These are phyloP conservation scores for Phytophthora multivora DNA, from an alignment of 352 stramenopile species.

Conservation along the genomic window DNA sequence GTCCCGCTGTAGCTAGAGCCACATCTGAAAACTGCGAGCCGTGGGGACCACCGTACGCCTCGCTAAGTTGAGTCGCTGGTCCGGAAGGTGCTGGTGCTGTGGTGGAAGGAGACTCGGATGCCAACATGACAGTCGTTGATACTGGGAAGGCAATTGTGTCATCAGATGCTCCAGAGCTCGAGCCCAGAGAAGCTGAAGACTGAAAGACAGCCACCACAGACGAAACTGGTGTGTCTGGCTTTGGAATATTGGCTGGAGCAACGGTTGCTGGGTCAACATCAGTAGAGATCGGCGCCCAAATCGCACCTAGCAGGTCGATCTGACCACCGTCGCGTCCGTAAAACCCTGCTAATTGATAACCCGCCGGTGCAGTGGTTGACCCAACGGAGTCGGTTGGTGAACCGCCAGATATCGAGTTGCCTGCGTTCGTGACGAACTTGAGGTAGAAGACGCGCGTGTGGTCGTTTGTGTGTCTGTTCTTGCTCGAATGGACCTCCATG, in stretches of 20 bases:
- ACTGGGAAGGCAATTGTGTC: not conserved
- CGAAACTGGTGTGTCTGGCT: not conserved
- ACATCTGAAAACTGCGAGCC: conserved; percentile 8
- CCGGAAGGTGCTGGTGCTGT: not conserved
- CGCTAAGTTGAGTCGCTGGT: conserved; percentile 7
- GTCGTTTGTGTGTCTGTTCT: not conserved
- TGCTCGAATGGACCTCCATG: conserved; percentile 2
- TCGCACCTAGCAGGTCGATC: conserved; percentile 14
- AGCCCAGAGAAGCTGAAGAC: not conserved
- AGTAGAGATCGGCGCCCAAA: conserved; percentile 6
- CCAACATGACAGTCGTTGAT: not conserved
- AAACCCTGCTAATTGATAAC: conserved; percentile 12
- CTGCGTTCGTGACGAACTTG: conserved; percentile 8
- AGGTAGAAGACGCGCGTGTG: conserved; percentile 18
- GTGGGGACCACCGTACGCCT: conserved; percentile 14
- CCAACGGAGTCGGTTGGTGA: not conserved
- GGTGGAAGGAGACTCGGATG: not conserved
- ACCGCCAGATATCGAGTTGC: conserved; percentile 11
- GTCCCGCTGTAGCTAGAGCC: not conserved
- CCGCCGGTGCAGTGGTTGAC: not conserved
- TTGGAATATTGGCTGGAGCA: not conserved
- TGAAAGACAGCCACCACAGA: not conserved
- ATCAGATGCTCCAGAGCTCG: not conserved
- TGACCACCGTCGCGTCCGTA: conserved; percentile 8
- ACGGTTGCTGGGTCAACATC: not conserved